Evolutionary conservation across 2,329 filamentous ascomycete genomes (phyloP), one percentile per base, ranked within the genome.

Genomic region (Trichocomaceae sp.): DNA sequence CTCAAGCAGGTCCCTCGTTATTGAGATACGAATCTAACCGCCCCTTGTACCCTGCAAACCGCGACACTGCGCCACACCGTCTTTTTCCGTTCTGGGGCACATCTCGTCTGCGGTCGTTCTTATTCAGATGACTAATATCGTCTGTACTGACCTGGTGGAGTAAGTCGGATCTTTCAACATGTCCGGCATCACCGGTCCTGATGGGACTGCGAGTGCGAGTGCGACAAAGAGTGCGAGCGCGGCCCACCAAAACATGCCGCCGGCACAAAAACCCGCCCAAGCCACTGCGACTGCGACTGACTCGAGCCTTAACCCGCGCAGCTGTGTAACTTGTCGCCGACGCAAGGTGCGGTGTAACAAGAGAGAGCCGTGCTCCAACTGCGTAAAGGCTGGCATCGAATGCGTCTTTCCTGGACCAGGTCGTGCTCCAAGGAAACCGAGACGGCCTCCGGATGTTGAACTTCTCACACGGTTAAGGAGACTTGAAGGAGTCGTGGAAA

Each of bases 371-470:
- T 78, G 76, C 60, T 73, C 72, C 33, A 77, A 78, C 58, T 78
- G 76, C 57, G 61, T 67, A 47, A 76, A 72, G 63, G 72, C 73
- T 0, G 71, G 78, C 47, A 81, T 81, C 58, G 80, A 83, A 56
- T 85, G 83, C 64, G 62, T 83, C n/a, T 85, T 83, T 61, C 83
- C 83, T 2, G 76, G 78, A 2, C 82, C 82, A 2, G 82, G 82
- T 3, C 72, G 83, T 56, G 82, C 82, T 4, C 81, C 82, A 20
- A 73, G 83, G 52, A 83, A 81, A 65, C 72, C 76, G 55, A 77
- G 79, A 55, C 83, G 83, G 57, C 74, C 78, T 2, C 75, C 75
- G 3, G 81, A 85, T 64, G 77, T 76, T n/a, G 83, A 84, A 64
- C 68, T 85, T 19, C 67, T 85, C 53, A 78, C 81, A 17, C 72